These are phyloP conservation scores for Acanthochlamys bracteata DNA, from an alignment of 106 monocot species.

Conservation along the genomic window DNA sequence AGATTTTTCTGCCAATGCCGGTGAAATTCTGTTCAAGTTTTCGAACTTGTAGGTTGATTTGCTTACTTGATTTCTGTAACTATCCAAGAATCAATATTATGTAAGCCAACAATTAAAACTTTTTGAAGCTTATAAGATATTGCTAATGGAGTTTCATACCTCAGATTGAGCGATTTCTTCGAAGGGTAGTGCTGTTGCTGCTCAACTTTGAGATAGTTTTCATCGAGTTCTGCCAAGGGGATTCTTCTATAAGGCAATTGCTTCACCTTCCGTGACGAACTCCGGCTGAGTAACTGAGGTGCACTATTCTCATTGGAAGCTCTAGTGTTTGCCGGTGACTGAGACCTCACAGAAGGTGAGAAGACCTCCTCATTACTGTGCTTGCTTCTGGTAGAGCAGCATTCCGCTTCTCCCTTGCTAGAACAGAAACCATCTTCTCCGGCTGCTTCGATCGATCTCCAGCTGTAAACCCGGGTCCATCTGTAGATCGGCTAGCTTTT, in stretches of 20 bases:
- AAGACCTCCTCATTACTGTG: conserved; percentile 2
- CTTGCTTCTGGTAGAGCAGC: background rate
- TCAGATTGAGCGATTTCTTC: conserved; percentile 4
- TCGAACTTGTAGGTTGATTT: too few species aligned
- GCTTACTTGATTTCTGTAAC: too few species aligned
- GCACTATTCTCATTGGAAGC: conserved; percentile 32
- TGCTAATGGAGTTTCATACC: conserved; percentile 2
- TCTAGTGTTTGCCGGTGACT: conserved; percentile 37
- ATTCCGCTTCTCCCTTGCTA: conserved; percentile 49
- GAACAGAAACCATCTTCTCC: conserved; percentile 81
- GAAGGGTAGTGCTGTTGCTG: background rate
- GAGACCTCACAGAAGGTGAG: conserved; percentile 27
- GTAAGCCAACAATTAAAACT: too few species aligned
- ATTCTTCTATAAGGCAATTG: conserved; percentile 64
- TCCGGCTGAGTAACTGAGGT: conserved; percentile 60
- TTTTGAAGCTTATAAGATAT: too few species aligned
- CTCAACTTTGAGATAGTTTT: conserved; percentile 28
- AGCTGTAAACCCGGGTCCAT: background rate
- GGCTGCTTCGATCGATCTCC: conserved; percentile 34
- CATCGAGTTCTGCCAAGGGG: conserved; percentile 81
- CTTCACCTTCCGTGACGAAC: conserved; percentile 75
- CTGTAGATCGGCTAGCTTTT: conserved; percentile 78
- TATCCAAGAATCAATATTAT: too few species aligned
- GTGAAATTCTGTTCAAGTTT: too few species aligned
- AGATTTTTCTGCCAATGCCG: too few species aligned